phyloP scores from a whole-genome alignment of 1,284 basidiomycete species.

The Leccinum fuscescens region DNA sequence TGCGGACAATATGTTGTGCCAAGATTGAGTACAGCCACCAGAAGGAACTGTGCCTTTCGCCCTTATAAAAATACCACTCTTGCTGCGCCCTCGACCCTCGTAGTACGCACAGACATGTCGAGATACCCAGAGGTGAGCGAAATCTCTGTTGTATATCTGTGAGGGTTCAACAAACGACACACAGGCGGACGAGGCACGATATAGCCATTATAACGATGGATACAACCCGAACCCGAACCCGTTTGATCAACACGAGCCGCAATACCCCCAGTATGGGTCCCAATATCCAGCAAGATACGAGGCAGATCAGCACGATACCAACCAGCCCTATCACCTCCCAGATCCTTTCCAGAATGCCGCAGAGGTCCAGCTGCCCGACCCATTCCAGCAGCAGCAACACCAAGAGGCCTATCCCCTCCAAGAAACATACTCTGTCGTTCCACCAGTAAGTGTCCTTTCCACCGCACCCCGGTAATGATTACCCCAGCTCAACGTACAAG shows the following conservation, averaged over 20 bases:
- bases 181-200: constrained; percentile 57
- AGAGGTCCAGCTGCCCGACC: constrained; percentile 23
- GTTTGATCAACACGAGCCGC: constrained; percentile 24
- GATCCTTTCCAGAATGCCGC: constrained; percentile 23
- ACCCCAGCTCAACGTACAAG: constrained; percentile 26
- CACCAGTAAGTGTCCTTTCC: constrained; percentile 11
- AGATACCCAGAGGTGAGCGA: constrained; percentile 41
- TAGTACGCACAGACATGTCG: constrained; percentile 35
- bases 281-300: constrained; percentile 23
- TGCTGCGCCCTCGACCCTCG: constrained; percentile 1
- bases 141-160: background rate
- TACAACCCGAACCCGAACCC: constrained; percentile 38
- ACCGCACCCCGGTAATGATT: constrained; percentile 29
- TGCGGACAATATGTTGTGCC: background rate
- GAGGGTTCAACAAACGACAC: constrained; percentile 4
- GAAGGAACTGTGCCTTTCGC: background rate
- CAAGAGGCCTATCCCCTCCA: constrained; percentile 26
- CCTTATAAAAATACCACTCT: background rate
- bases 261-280: constrained; percentile 17
- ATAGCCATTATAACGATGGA: constrained; percentile 56
- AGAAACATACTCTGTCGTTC: constrained; percentile 17
- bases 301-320: constrained; percentile 28
- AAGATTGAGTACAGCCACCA: constrained; percentile 17
- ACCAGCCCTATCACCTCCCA: constrained; percentile 24
- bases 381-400: constrained; percentile 32